Evolutionary conservation across 495 filamentous ascomycete species (phyloP), one percentile per base, ranked within the genome.

Genomic region (Tetracladium marchalianum): DNA sequence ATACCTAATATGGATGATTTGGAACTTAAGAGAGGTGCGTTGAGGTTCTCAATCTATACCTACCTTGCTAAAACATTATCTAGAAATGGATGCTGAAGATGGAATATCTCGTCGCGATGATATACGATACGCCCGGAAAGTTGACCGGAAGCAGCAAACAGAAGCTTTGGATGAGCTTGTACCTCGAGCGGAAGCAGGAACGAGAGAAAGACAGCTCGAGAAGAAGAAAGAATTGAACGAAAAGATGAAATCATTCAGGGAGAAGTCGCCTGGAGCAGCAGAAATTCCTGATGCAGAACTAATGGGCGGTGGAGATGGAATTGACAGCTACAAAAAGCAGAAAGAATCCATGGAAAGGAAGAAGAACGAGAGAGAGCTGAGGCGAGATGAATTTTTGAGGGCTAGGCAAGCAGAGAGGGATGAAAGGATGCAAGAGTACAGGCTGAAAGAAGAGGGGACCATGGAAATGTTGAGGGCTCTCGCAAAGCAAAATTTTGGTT

Each of bases 141-240:
- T 65, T 1, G 84, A 93, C 40, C 74, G 79, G 1, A 67, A 65
- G 39, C 48, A 59, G 15, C 76, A 85, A 51, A 77, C 76, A 41
- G 78, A 76, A 24, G 69, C 66, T 0, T 71, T 89, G 0, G 89
- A 95, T 9, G 90, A 96, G 47, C 65, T 95, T 10, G 75, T 70
- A 0, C 90, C 92, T 4, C 84, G 87, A 11, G 87, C 90, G 0
- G 88, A 90, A 40, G 65, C 90, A 0, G 89, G 90, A 1, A 89
- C 87, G 2, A 78, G 81, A 19, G 92, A 94, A 62, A 78, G 90
- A 8, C 76, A 78, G 44, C 70, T 98, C 4, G 90, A 98, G 69
- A 95, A 95, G 70, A 81, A 80, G 39, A 58, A 61, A 35, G 72
- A 70, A 46, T 52, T 72, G 11, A 72, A 69, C 45, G 78, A 75